Evolutionary conservation across 2,329 filamentous ascomycete species (phyloP), one percentile per base, ranked within the genome.

Genomic region (Fusarium compactum): DNA sequence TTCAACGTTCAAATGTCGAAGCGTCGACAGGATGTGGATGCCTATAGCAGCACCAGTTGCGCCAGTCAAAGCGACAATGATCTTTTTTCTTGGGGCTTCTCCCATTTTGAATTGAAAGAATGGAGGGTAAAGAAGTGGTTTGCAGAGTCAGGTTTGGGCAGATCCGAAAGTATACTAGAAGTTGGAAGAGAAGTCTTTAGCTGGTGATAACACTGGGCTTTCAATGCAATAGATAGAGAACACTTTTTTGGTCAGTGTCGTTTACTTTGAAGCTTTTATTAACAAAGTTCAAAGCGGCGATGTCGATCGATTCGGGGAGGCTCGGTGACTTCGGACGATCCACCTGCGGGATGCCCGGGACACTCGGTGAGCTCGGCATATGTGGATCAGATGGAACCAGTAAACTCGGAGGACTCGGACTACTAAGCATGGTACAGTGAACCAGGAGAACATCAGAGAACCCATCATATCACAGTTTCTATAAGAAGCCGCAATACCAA

Each of bases 51-150:
- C 78, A 5, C 85, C 84, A 0, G 85, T 86, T 1, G 85, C 84
- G 5, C 84, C 85, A 3, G 85, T 86, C 45, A 87, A 82, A 22
- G 79, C 85, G 9, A 86, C 78, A 3, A 86, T 78, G 52, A 86
- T 84, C 11, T 77, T 72, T 6, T 61, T 60, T 52, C 56, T 62
- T 22, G 32, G 15, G 16, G 18, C 18, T 14, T 62, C 46, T 53
- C 25, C 45, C 55, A 60, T 62, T 2, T 40, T 61, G 24, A 14
- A 6, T n/a, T 56, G n/a, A 16, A 20, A 32, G 6, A 16, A 3
- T n/a, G 9, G 20, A 30, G 6, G 8, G 16, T n/a, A 18, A 11
- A 4, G 30, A 32, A 16, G 30, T 32, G 15, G 30, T 32, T 32
- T 16, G 7, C 7, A 20, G 11, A 16, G 29, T 15, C 6, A 18